Evolutionary conservation across 305 asterid genomes (phyloP).

Genomic region (Nicotiana rustica): DNA sequence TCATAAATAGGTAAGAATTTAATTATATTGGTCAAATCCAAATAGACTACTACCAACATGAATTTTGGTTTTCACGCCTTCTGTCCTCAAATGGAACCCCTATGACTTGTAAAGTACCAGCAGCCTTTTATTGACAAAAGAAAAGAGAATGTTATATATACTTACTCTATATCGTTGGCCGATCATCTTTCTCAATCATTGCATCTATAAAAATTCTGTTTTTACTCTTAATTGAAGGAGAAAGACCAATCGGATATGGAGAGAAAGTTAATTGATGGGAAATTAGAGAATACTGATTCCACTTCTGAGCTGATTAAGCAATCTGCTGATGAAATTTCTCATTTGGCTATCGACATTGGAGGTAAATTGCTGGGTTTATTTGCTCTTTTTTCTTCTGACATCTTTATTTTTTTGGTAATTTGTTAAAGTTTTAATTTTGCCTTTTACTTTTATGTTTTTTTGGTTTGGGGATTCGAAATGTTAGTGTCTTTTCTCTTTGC

Average conservation of each 20-base stretch:
- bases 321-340: slow-evolving; percentile 56
- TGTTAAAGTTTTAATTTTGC: background rate
- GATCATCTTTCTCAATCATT: background rate
- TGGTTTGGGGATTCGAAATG: background rate
- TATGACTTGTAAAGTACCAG: background rate
- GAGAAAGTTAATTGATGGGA: background rate
- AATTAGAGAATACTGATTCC: slow-evolving; percentile 20
- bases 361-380: slow-evolving; percentile 47
- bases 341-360: slow-evolving; percentile 88
- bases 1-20: background rate
- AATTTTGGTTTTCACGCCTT: slow-evolving; percentile 2
- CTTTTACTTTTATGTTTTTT: slow-evolving; percentile 7
- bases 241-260: slow-evolving; percentile 14
- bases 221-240: background rate
- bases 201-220: background rate
- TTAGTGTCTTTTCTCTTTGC: too few species aligned
- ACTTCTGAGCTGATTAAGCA: background rate
- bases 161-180: background rate
- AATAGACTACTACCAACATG: too few species aligned
- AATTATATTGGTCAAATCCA: background rate
- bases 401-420: background rate
- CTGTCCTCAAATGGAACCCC: background rate
- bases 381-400: too few species aligned
- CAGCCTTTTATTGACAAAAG: background rate
- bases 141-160: background rate